Percentiles rank a stretch among this genome's conserved stretches.
phyloP scores from a whole-genome alignment of 768 basidiomycete genomes.

The Baorangia bicolor region DNA sequence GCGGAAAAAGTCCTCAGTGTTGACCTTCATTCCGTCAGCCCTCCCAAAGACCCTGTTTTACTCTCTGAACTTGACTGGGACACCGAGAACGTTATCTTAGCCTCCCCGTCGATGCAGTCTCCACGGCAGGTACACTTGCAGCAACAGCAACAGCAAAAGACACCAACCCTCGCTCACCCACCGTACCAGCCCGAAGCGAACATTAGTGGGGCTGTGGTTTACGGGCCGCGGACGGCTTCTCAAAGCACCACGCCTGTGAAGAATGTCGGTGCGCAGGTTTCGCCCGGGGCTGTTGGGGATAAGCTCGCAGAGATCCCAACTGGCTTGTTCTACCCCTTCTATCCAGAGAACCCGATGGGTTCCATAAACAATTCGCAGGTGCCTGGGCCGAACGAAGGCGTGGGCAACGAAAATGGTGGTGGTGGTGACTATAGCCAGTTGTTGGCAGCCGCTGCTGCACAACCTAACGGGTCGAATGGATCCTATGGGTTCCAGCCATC shows the following conservation, averaged over 20 bases:
- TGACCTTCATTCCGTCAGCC: slow-evolving; percentile 56
- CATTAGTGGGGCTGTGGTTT: slow-evolving; percentile 19
- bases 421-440: slow-evolving; percentile 49
- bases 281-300: slow-evolving; percentile 25
- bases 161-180: slow-evolving; percentile 37
- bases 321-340: slow-evolving; percentile 77
- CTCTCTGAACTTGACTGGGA: slow-evolving; percentile 49
- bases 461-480: slow-evolving; percentile 50
- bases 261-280: slow-evolving; percentile 15
- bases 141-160: slow-evolving; percentile 36
- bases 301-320: slow-evolving; percentile 66
- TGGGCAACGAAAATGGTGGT: slow-evolving; percentile 14
- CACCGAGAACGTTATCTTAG: slow-evolving; percentile 33
- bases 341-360: slow-evolving; percentile 50
- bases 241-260: slow-evolving; percentile 33
- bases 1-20: slow-evolving; percentile 79
- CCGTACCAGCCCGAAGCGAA: slow-evolving; percentile 34
- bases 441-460: slow-evolving; percentile 57
- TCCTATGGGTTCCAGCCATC: slow-evolving; percentile 54
- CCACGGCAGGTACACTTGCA: slow-evolving; percentile 29
- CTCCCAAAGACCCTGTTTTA: slow-evolving; percentile 40
- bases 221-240: slow-evolving; percentile 27
- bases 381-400: slow-evolving; percentile 18
- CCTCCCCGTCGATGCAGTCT: slow-evolving; percentile 25
- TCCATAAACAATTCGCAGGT: slow-evolving; percentile 18